A percentile compares a stretch with the other conserved stretches of the same genome.
These are phyloP conservation scores for Pichia sp. DNA, from an alignment of 1,139 yeast species.

Conservation along the genomic window DNA sequence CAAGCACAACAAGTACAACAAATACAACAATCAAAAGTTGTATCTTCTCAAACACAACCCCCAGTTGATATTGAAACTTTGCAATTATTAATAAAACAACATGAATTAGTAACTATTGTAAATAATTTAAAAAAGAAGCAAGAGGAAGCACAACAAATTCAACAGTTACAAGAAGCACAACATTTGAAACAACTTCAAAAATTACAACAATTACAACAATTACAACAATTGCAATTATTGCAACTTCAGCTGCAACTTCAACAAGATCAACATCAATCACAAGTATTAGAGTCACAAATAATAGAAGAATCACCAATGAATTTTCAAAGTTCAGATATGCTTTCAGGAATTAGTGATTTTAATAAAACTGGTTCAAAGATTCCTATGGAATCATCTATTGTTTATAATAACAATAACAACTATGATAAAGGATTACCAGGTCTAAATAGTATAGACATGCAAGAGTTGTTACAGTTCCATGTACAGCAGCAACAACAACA, in stretches of 20 bases:
- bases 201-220: conserved; percentile 5
- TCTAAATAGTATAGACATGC: no score
- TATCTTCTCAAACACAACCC: background rate
- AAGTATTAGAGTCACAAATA: no score
- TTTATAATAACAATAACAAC: no score
- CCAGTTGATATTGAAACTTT: conserved; percentile 6
- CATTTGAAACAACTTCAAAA: conserved; percentile 12
- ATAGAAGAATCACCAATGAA: no score
- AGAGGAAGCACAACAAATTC: conserved; percentile 4
- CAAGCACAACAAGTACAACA: background rate
- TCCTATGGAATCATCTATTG: no score
- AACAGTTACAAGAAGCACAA: conserved; percentile 7
- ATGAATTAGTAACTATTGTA: conserved; percentile 9
- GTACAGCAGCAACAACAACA: conserved; percentile 2
- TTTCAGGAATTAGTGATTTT: no score
- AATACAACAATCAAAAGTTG: background rate
- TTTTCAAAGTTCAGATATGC: no score
- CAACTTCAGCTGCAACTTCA: conserved; percentile 1
- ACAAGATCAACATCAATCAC: background rate
- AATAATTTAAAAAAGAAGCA: conserved; percentile 6
- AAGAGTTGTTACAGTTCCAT: background rate
- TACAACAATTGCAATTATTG: background rate
- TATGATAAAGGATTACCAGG: no score
- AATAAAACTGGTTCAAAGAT: no score
- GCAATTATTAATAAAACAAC: conserved; percentile 5